Conservation (phyloP, 2,329 filamentous ascomycete species). For the Colletotrichum sp. region DNA sequence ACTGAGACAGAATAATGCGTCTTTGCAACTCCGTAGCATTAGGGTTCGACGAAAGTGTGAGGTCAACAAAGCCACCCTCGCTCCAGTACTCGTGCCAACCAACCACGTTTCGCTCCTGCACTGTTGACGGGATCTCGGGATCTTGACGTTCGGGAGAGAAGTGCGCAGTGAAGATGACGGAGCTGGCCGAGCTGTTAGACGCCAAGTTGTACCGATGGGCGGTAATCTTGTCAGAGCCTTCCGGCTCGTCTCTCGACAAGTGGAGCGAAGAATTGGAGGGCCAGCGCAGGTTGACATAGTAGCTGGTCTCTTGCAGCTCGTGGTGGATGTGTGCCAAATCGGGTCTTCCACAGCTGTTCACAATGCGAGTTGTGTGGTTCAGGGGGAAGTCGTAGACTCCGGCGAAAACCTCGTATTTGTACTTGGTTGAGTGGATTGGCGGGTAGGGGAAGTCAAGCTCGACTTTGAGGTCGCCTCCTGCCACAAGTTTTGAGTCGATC, state of each 20-base stretch:
- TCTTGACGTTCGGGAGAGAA: conserved; percentile 32
- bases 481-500: conserved; percentile 25
- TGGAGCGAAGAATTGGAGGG: conserved; percentile 23
- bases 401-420: conserved; percentile 49
- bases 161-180: conserved; percentile 36
- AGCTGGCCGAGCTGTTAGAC: not conserved
- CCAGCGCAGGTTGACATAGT: conserved; percentile 44
- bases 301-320: conserved; percentile 38
- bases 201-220: conserved; percentile 39
- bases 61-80: conserved; percentile 45
- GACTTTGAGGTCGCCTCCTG: conserved; percentile 34
- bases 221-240: conserved; percentile 25
- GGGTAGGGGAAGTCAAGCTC: conserved; percentile 50
- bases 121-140: conserved; percentile 27
- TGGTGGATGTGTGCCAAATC: conserved; percentile 38
- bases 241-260: conserved; percentile 19
- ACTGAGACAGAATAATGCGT: conserved; percentile 48
- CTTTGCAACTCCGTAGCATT: conserved; percentile 47
- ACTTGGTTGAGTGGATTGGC: conserved; percentile 40
- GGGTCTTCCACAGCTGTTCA: not conserved
- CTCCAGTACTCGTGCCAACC: conserved; percentile 43
- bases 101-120: conserved; percentile 27
- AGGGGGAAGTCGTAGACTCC: conserved; percentile 43
- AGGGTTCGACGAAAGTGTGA: conserved; percentile 37
- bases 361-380: conserved; percentile 41